A percentile compares a stretch with the other conserved stretches of the same genome.
Conservation (phyloP, 1,284 basidiomycete species). For the Ganoderma resinaceum region DNA sequence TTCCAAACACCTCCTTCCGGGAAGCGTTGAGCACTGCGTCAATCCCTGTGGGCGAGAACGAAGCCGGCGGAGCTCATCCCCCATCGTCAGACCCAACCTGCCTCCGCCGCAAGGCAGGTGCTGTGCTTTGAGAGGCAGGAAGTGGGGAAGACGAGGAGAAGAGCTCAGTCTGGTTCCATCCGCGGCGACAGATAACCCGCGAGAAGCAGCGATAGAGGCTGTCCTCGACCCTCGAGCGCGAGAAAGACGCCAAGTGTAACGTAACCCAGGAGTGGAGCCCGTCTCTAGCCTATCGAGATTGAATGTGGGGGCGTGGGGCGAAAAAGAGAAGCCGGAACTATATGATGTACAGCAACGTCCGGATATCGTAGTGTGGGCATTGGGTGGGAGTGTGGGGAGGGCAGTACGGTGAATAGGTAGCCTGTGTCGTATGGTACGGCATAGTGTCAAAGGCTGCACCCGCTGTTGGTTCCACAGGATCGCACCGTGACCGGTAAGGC, state of each 20-base stretch:
- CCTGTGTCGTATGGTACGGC: not conserved
- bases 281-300: not conserved
- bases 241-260: not conserved
- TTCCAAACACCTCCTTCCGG: slow-evolving; percentile 3
- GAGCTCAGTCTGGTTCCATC: not conserved
- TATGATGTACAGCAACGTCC: not conserved
- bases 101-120: not conserved
- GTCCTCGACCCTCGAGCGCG: not conserved
- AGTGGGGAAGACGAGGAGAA: not conserved
- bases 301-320: not conserved
- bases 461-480: not conserved
- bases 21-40: too few species aligned
- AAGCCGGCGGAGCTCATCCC: not conserved
- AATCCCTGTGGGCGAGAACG: not conserved
- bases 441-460: not conserved
- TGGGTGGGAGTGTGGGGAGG: not conserved
- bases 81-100: not conserved
- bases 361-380: not conserved
- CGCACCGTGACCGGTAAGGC: not conserved
- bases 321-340: not conserved
- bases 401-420: not conserved
- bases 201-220: slow-evolving; percentile 8
- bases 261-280: not conserved
- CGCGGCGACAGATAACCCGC: slow-evolving; percentile 14
- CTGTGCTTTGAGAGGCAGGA: not conserved